These are phyloP conservation scores for Verticillium longisporum DNA, from an alignment of 2,329 filamentous ascomycete genomes.

Conservation along the genomic window DNA sequence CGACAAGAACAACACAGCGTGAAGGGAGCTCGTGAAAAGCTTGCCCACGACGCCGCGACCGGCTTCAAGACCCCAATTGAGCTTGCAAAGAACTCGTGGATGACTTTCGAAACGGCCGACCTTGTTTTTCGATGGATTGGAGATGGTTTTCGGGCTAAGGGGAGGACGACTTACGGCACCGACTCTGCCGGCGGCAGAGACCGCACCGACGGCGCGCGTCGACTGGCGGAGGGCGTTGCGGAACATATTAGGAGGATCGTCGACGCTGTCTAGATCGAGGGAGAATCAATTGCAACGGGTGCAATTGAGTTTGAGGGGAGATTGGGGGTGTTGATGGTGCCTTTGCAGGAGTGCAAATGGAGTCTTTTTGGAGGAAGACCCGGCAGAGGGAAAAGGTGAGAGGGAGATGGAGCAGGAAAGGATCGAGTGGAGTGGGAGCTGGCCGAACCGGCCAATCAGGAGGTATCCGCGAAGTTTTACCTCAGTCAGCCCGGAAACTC, in stretches of 20 bases:
- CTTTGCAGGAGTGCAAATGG: constrained; percentile 38
- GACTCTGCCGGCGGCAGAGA: constrained; percentile 87
- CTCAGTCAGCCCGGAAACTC: constrained; percentile 13
- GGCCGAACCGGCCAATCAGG: constrained; percentile 2
- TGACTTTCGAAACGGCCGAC: constrained; percentile 29
- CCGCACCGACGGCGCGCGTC: constrained; percentile 87
- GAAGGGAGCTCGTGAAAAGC: constrained; percentile 28
- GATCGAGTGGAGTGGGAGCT: constrained; percentile 13
- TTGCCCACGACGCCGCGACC: constrained; percentile 11
- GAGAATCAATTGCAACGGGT: constrained; percentile 56
- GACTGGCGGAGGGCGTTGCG: constrained; percentile 97
- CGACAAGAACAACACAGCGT: constrained; percentile 19
- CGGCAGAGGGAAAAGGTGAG: constrained; percentile 32
- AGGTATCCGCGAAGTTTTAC: constrained; percentile 7
- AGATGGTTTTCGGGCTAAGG: constrained; percentile 26
- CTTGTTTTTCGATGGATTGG: constrained; percentile 38
- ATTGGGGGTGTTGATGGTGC: constrained; percentile 45
- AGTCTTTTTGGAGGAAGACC: constrained; percentile 28
- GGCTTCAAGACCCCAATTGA: constrained; percentile 27
- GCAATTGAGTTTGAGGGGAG: constrained; percentile 58
- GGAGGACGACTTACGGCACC: constrained; percentile 73
- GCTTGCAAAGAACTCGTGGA: constrained; percentile 22
- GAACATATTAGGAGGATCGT: constrained; percentile 70
- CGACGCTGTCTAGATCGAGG: constrained; percentile 42
- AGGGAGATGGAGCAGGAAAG: constrained; percentile 19